These are phyloP conservation scores for Penicillium subrubescens DNA, from an alignment of 495 filamentous ascomycete genomes.

Conservation along the genomic window DNA sequence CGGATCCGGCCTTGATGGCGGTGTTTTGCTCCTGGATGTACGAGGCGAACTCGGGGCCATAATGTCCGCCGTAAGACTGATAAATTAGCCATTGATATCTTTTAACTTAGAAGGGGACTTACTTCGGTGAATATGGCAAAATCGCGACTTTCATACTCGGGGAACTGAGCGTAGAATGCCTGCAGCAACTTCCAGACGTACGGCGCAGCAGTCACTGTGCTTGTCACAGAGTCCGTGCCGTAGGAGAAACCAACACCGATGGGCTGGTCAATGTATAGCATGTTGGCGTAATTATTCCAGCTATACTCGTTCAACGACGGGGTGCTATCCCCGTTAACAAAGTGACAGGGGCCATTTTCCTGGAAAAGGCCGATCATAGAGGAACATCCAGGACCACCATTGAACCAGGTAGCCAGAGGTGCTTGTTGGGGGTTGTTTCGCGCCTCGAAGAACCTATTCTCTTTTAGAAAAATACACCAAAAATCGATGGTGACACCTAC, in stretches of 20 bases:
- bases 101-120: not conserved
- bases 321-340: not conserved
- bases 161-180: constrained; percentile 56
- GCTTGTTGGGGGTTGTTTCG: constrained; percentile 53
- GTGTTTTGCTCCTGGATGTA: constrained; percentile 57
- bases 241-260: constrained; percentile 50
- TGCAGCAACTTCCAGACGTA: constrained; percentile 58
- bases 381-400: constrained; percentile 48
- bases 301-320: constrained; percentile 3
- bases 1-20: constrained; percentile 37
- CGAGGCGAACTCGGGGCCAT: constrained; percentile 52
- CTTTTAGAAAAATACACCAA: not conserved
- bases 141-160: constrained; percentile 54
- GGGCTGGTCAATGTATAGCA: constrained; percentile 53
- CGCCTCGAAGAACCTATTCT: constrained; percentile 52
- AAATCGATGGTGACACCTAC: constrained; percentile 22
- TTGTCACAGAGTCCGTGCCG: constrained; percentile 49
- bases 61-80: constrained; percentile 60
- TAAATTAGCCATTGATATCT: not conserved
- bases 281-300: constrained; percentile 4
- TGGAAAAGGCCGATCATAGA: constrained; percentile 42
- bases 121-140: constrained; percentile 55
- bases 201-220: constrained; percentile 53
- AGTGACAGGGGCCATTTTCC: constrained; percentile 43
- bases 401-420: constrained; percentile 62